Evolutionary conservation across 495 filamentous ascomycete genomes (phyloP).

Genomic region (Cudoniella acicularis): DNA sequence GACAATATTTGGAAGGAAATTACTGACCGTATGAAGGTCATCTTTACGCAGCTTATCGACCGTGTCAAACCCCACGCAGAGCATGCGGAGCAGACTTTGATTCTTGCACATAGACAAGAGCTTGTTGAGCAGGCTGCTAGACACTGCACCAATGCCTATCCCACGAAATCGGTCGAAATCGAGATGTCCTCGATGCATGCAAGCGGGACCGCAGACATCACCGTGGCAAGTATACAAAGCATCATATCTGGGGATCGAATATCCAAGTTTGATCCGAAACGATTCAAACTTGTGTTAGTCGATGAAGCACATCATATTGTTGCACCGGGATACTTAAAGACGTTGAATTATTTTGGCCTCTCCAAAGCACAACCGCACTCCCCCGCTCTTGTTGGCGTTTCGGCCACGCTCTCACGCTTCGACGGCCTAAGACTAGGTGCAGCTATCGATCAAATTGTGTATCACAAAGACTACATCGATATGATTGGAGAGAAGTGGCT

Average conservation of each 20-base stretch:
- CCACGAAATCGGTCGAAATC: constrained; percentile 72
- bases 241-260: constrained; percentile 72
- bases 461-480: constrained; percentile 94
- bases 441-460: constrained; percentile 93
- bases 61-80: constrained; percentile 58
- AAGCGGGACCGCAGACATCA: constrained; percentile 81
- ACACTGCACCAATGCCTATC: constrained; percentile 80
- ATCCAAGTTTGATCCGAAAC: constrained; percentile 69
- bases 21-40: constrained; percentile 51
- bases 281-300: constrained; percentile 88
- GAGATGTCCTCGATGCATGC: constrained; percentile 81
- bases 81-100: constrained; percentile 71
- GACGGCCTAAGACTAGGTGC: constrained; percentile 86
- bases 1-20: neutral
- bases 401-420: constrained; percentile 84
- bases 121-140: constrained; percentile 91
- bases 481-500: constrained; percentile 91
- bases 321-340: constrained; percentile 67
- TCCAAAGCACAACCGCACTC: constrained; percentile 45
- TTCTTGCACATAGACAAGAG: constrained; percentile 87
- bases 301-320: constrained; percentile 99
- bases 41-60: constrained; percentile 93
- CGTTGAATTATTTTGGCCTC: constrained; percentile 73
- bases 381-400: constrained; percentile 83
- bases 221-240: constrained; percentile 84